Base-by-base conservation (phyloP, 108 stramenopile species). In the Chaetoceros muelleri region DNA sequence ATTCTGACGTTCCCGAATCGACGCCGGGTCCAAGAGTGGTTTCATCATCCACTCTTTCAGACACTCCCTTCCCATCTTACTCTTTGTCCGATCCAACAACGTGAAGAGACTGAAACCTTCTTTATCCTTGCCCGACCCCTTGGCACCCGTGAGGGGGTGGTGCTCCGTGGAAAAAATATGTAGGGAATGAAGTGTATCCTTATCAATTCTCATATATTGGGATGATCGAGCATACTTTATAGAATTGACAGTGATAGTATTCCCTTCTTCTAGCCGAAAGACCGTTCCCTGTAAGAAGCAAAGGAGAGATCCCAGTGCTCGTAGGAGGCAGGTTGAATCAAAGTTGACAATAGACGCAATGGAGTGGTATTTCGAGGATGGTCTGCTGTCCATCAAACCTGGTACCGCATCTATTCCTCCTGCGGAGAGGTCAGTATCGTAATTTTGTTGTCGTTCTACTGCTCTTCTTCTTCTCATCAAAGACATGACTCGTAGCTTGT, bases 41-140 rank as follows among this genome's bases (percentile, higher is more conserved):
- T 84, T 72, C 18, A 81, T 58, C 93, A 95, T 95, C 91, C 88
- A 91, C 48, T 95, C 84, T n/a, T 81, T 64, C 23, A 98, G 61
- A 18, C 82, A 64, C 57, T 84, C 73, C 25, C 77, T 75, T 0
- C 96, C 96, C 0, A 82, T 71, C 49, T 85, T 82, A 58, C 81
- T 75, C 34, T 66, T 77, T 23, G 93, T 93, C 25, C 93, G 66
- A 58, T 97, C 93, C 45, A 97, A 62, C 29, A 97, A 64, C 2
- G 89, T 80, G 62, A 84, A 96, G 30, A 97, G 59, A 46, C 87
- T 90, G 50, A 89, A 96, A 0, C 96, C 95, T 70, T 97, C 95
- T 56, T 97, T 97, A 45, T 84, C 64, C 61, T 72, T 65, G 0
- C 76, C 74, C 13, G 22, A 51, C 18, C 68, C 59, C 16, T 22